phyloP scores from a whole-genome alignment of 2,329 filamentous ascomycete species.

The Gnomoniopsis smithogilvyi region DNA sequence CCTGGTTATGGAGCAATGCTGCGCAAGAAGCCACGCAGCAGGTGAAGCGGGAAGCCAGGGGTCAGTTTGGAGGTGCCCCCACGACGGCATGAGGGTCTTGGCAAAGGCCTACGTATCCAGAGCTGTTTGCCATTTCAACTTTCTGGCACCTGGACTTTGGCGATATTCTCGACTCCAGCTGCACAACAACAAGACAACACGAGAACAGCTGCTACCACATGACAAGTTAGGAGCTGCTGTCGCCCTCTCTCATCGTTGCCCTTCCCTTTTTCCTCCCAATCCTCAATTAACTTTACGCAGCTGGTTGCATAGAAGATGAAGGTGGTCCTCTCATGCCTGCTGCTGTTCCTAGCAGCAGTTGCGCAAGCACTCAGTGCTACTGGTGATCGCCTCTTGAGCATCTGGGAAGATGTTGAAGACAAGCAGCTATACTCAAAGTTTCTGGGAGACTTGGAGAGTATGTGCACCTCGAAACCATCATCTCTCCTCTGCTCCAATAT shows the following conservation, averaged over 20 bases:
- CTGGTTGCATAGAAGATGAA: conserved; percentile 55
- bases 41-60: conserved; percentile 1
- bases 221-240: conserved; percentile 16
- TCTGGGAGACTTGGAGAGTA: conserved; percentile 68
- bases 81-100: conserved; percentile 22
- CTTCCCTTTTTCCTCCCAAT: conserved; percentile 17
- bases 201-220: conserved; percentile 12
- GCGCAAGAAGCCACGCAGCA: conserved; percentile 11
- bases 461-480: conserved; percentile 7
- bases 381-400: conserved; percentile 77
- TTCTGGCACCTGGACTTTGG: conserved; percentile 3
- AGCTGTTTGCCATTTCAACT: conserved; percentile 19
- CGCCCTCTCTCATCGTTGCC: conserved; percentile 7
- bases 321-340: conserved; percentile 68
- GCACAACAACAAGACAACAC: background rate
- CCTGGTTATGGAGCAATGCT: background rate
- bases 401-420: conserved; percentile 79
- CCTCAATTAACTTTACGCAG: background rate
- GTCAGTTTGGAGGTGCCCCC: conserved; percentile 4
- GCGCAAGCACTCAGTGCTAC: conserved; percentile 75
- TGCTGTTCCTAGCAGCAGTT: conserved; percentile 63
- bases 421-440: conserved; percentile 83
- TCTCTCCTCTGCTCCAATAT: conserved; percentile 8
- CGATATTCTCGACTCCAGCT: background rate
- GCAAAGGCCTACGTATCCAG: conserved; percentile 34